Base-by-base conservation (phyloP, 2,329 filamentous ascomycete genomes). In the Alternaria sp. region DNA sequence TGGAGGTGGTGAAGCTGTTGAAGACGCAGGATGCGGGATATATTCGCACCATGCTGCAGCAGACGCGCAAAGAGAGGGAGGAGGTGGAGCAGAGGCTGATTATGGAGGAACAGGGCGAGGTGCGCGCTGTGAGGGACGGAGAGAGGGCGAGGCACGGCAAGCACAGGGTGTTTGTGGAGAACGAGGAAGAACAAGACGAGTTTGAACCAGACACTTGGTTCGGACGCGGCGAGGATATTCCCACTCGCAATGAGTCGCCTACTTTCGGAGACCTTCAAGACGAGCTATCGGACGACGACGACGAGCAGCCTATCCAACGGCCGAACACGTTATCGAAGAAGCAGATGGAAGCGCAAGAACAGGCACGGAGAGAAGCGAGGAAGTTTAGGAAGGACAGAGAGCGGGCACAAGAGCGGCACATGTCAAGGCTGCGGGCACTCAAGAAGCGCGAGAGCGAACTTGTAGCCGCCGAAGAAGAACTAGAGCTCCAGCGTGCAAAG, bases 1-100 rank as follows among this genome's bases (percentile, higher is more conserved):
- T 83, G 61, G 87, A 89, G 63, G 85, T 87, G 40, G 86, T 89
- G 45, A 86, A 86, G 76, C 75, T 90, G 70, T 80, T 90, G 63
- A 90, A 90, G 81, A 89, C 87, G 30, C 88, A 90, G 77, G 88
- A 90, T 79, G 83, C 82, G 11, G 87, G 85, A 6, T 90, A 90
- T 68, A 76, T 90, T 51, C 79, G 86, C 67, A 88, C 85, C 12
- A 83, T 86, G 69, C 78, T 85, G 74, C 85, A 87, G 78, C 81
- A 82, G 74, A 81, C 85, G 14, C 79, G 84, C 62, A 83, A 83
- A 65, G 81, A 87, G 78, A 80, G 84, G 59, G 82, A 84, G 72
- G 81, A 83, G 72, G 62, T 86, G 52, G 76, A 85, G 67, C 65
- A 76, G 62, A 67, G 68, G 59, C 58, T 79, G 45, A 60, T 79